A percentile compares a stretch with the other conserved stretches of the same genome.
These are phyloP conservation scores for Penicillium bovifimosum DNA, from an alignment of 495 filamentous ascomycete species.

Conservation along the genomic window DNA sequence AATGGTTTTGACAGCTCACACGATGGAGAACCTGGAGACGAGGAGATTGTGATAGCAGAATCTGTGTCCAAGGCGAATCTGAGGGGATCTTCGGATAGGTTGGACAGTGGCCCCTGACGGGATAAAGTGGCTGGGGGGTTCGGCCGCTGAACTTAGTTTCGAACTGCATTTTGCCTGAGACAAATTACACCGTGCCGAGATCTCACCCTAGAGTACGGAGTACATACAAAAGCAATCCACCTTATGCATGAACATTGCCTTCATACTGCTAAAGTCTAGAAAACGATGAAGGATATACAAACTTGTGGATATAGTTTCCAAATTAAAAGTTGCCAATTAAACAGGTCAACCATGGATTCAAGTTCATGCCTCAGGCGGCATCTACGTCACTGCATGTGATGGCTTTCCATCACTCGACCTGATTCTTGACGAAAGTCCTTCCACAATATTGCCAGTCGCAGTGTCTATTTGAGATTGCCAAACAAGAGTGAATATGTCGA, in stretches of 20 bases:
- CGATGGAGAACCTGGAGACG: neutral
- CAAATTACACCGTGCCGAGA: neutral
- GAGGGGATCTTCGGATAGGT: neutral
- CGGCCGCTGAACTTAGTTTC: conserved; percentile 1
- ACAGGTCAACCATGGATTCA: conserved; percentile 1
- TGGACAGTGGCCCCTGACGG: conserved; percentile 1
- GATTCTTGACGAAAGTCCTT: neutral
- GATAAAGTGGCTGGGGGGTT: conserved; percentile 11
- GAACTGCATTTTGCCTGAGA: neutral
- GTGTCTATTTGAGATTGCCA: neutral
- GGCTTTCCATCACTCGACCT: neutral
- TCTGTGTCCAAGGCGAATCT: neutral
- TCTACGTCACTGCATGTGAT: conserved; percentile 19
- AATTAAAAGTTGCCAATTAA: neutral
- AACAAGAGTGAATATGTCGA: conserved; percentile 17
- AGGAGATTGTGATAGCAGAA: neutral
- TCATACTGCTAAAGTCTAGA: no score
- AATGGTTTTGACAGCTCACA: conserved; percentile 1
- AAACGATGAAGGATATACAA: no score
- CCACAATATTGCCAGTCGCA: neutral
- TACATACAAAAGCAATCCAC: neutral
- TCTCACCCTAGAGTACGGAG: no score
- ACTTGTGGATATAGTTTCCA: no score
- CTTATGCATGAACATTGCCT: no score
- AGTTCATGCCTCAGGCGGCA: neutral